phyloP scores from a whole-genome alignment of 805 yeast species.

The Saccharomycopsis fermentans region DNA sequence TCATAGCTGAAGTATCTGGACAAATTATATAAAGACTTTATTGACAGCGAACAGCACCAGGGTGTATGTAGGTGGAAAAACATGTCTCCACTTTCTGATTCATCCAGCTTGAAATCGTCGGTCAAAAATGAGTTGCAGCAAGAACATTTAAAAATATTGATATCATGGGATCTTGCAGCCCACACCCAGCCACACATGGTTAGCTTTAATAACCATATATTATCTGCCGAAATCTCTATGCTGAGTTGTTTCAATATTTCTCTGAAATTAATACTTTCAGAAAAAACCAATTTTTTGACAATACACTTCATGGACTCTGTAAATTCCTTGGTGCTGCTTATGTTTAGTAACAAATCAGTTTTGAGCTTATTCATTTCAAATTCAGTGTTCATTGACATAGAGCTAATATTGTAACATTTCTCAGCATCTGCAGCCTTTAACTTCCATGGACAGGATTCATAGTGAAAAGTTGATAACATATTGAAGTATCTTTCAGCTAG shows the following conservation, averaged over 20 bases:
- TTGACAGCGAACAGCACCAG: neutral
- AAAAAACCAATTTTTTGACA: neutral
- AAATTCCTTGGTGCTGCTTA: neutral
- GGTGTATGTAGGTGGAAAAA: neutral
- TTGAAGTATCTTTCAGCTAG: neutral
- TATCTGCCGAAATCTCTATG: neutral
- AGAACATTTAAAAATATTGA: neutral
- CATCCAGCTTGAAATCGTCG: neutral
- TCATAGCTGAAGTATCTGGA: neutral
- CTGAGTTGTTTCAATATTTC: neutral
- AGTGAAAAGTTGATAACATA: neutral
- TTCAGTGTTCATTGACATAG: neutral
- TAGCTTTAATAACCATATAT: neutral
- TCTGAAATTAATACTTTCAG: neutral
- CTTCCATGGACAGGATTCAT: neutral
- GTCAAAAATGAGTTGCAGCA: neutral
- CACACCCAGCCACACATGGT: neutral
- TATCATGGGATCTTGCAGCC: neutral
- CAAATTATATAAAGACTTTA: neutral
- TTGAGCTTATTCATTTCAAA: neutral
- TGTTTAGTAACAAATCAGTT: neutral
- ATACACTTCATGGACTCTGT: neutral
- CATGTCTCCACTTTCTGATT: neutral
- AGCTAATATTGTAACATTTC: neutral
- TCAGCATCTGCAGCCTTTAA: neutral